phyloP scores from a whole-genome alignment of 805 yeast genomes.

The Saccharomycopsis microspora region DNA sequence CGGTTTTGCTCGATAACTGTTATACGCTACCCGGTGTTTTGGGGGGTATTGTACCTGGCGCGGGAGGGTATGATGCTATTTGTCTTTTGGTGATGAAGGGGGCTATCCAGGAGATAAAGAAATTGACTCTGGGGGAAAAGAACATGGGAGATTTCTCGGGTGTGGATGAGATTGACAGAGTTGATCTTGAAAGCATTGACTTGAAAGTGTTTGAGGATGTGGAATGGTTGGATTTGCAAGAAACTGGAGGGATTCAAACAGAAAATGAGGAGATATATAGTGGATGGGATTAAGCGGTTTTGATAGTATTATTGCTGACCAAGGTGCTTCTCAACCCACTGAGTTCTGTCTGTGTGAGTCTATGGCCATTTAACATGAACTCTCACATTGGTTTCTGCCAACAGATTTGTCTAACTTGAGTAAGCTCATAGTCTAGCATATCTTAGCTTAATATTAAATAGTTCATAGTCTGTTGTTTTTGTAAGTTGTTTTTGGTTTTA shows the following conservation, averaged over 20 bases:
- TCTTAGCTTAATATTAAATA: too few species aligned
- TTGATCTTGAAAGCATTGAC: conserved; percentile 17
- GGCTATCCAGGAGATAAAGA: conserved; percentile 26
- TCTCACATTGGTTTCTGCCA: too few species aligned
- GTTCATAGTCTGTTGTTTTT: too few species aligned
- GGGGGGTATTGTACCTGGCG: conserved; percentile 98
- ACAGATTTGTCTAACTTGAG: too few species aligned
- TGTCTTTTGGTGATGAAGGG: conserved; percentile 51
- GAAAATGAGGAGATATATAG: conserved; percentile 25
- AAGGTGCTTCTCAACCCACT: too few species aligned
- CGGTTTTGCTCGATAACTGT: conserved; percentile 51
- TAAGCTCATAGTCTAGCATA: too few species aligned
- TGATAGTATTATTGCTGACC: too few species aligned
- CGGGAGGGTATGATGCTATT: conserved; percentile 95
- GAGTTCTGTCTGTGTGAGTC: too few species aligned
- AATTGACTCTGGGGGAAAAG: conserved; percentile 18
- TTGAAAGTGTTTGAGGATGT: conserved; percentile 33
- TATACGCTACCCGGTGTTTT: conserved; percentile 56
- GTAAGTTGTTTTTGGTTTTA: too few species aligned
- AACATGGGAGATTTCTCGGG: neutral
- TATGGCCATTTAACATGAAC: too few species aligned
- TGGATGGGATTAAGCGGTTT: too few species aligned
- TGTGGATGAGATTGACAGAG: conserved; percentile 9
- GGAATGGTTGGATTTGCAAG: conserved; percentile 54
- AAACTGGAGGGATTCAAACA: conserved; percentile 42